A percentile compares a stretch with the other conserved stretches of the same genome.
Evolutionary conservation across 805 yeast species (phyloP).

Genomic region (Wickerhamomyces mucosus): DNA sequence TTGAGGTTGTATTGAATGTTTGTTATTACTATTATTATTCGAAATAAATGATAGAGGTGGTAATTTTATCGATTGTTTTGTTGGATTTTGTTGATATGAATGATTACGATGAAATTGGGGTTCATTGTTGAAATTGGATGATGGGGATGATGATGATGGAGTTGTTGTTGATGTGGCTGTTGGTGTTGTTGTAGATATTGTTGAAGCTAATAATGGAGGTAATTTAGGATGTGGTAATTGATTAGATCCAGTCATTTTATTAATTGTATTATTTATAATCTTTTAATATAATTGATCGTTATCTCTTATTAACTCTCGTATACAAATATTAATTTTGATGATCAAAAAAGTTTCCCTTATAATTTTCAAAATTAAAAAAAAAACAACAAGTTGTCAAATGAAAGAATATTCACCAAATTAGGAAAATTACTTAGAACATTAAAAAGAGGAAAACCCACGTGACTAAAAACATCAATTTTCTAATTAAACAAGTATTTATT

Average conservation of each 20-base stretch:
- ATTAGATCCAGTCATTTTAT: neutral
- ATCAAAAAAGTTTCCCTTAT: no score
- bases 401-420: no score
- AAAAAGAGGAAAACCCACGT: no score
- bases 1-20: neutral
- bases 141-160: neutral
- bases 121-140: neutral
- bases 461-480: no score
- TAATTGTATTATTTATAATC: no score
- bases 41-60: conserved; percentile 31
- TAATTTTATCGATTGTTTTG: conserved; percentile 18
- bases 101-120: conserved; percentile 10
- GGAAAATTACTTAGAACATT: no score
- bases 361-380: no score
- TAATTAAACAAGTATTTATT: no score
- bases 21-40: neutral
- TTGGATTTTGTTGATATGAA: conserved; percentile 9
- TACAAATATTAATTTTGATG: no score
- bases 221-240: conserved; percentile 1
- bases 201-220: neutral
- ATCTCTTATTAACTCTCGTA: no score
- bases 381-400: no score
- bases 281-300: no score
- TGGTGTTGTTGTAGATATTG: neutral
- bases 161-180: conserved; percentile 1